Evolutionary conservation across 495 filamentous ascomycete species (phyloP), one percentile per base, ranked within the genome.

Genomic region (Bryoglossum gracile): DNA sequence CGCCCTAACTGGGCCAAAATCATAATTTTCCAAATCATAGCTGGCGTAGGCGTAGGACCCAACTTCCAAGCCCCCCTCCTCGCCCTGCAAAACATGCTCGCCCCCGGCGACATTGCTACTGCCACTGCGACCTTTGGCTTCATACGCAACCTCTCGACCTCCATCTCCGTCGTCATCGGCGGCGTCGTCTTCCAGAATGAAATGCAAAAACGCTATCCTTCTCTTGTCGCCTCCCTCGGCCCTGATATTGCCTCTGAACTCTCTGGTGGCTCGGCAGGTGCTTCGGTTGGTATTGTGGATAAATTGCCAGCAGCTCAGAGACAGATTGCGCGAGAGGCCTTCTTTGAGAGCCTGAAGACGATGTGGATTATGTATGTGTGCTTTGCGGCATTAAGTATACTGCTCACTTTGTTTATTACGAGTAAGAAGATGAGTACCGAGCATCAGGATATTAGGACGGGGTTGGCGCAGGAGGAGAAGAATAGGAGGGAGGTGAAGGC

Each of bases 1-100:
- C 61, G 55, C 1, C 55, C 68, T 23, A 69, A 68, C 56, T 79
- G 75, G 77, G 60, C 69, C 18, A 78, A 82, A 60, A 21, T 49
- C 9, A 40, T 49, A 34, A 32, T 66, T 3, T 80, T 66, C 57
- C 81, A 85, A 53, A 69, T 87, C 40, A 58, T 88, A 23, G 72
- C 76, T 5, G 87, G 85, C 21, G 62, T 77, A 24, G 84, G 84
- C 11, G 67, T 76, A n/a, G 83, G 80, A 0, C 76, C 79, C 3
- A 72, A 80, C 48, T 84, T 87, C 58, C 80, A 87, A 57, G 67
- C 82, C 0, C 87, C 87, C 1, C 74, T 91, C 28, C 83, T 94
- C 35, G 85, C 88, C 0, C 67, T 92, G 1, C 86, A 90, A 51
- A 75, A 76, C n/a, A 73, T 73, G 25, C 73, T 82, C 32, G 62